Evolutionary conservation across 768 basidiomycete genomes (phyloP).

Genomic region (Tricholoma hemisulphureum): DNA sequence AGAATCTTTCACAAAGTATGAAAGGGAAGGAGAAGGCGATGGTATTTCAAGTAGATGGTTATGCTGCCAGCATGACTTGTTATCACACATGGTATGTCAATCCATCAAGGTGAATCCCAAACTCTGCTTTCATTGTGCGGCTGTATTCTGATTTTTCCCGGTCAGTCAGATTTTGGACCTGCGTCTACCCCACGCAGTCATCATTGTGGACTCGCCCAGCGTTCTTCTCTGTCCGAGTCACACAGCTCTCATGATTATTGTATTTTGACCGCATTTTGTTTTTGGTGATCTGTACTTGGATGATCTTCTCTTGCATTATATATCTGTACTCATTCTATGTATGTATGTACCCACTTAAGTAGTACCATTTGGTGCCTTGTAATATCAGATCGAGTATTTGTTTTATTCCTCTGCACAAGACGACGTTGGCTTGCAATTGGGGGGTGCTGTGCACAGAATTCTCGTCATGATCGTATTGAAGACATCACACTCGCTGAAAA

Average conservation of each 20-base stretch:
- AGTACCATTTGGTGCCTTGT: too few species aligned
- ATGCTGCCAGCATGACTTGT: neutral
- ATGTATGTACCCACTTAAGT: too few species aligned
- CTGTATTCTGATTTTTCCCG: neutral
- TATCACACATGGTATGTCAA: neutral
- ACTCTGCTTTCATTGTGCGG: neutral
- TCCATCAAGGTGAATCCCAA: neutral
- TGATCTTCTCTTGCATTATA: too few species aligned
- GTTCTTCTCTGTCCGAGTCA: neutral
- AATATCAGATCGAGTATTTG: too few species aligned
- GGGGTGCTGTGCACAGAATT: too few species aligned
- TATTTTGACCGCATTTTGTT: too few species aligned
- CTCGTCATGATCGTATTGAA: too few species aligned
- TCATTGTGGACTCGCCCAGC: neutral
- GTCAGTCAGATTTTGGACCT: neutral
- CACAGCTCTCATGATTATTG: neutral
- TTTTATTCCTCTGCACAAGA: too few species aligned
- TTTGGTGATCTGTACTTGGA: too few species aligned
- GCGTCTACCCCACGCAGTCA: neutral
- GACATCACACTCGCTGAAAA: too few species aligned
- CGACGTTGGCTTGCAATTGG: too few species aligned
- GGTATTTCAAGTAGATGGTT: neutral
- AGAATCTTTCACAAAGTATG: neutral
- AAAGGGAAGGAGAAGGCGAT: neutral
- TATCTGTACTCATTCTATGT: too few species aligned